Conservation (phyloP, 305 asterid species). For the Salvia sclarea region DNA sequence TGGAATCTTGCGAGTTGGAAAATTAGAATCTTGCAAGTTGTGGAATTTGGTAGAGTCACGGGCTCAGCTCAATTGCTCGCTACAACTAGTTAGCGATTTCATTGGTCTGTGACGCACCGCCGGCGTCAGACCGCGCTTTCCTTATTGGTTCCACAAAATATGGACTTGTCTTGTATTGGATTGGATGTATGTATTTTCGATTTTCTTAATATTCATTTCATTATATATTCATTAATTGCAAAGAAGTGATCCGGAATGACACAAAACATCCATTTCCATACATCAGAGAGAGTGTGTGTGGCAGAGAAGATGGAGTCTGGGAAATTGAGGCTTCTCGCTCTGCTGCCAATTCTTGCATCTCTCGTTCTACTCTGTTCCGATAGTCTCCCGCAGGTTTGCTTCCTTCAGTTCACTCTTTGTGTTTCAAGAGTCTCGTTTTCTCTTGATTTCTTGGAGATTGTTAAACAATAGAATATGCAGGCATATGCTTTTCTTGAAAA, state of each 20-base stretch:
- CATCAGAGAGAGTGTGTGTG: too few species aligned
- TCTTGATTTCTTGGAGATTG: neutral
- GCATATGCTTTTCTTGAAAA: slow-evolving; percentile 2
- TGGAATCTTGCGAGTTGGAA: slow-evolving; percentile 14
- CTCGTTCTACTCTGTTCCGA: slow-evolving; percentile 56
- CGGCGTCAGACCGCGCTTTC: slow-evolving; percentile 18
- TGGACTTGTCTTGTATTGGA: slow-evolving; percentile 27
- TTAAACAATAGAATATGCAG: neutral
- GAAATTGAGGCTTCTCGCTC: slow-evolving; percentile 55
- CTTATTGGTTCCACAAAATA: slow-evolving; percentile 28
- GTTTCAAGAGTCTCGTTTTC: neutral
- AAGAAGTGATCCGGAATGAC: neutral
- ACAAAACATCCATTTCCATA: neutral
- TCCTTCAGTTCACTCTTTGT: neutral
- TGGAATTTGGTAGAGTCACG: slow-evolving; percentile 21
- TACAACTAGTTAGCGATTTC: slow-evolving; percentile 13
- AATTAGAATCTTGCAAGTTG: slow-evolving; percentile 11
- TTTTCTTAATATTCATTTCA: neutral
- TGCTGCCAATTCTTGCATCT: slow-evolving; percentile 70
- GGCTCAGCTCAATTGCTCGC: neutral
- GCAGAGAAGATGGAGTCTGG: slow-evolving; percentile 54
- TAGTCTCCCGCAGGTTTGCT: slow-evolving; percentile 58
- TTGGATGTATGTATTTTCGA: neutral
- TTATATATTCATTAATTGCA: neutral
- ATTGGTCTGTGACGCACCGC: slow-evolving; percentile 32